Evolutionary conservation across 2,329 filamentous ascomycete genomes (phyloP), one percentile per base, ranked within the genome.

Genomic region (Microsporum audouinii): DNA sequence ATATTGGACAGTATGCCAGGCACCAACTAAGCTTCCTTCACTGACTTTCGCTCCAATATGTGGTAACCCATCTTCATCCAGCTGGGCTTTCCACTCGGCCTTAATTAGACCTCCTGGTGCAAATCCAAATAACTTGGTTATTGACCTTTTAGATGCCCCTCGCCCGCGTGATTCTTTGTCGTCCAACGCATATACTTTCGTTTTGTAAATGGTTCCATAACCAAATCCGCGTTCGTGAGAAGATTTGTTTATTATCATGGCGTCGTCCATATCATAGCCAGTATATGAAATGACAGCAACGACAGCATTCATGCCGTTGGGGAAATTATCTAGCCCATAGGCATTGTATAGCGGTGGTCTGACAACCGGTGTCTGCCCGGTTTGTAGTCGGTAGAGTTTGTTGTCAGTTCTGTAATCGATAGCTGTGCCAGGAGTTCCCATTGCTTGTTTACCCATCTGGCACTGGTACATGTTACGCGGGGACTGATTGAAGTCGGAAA

Each of bases 191-290:
- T 94, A 86, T 70, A 95, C 88, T 77, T 97, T 96, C 6, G 91
- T 95, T 79, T 99, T 99, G 82, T 96, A 99, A 68, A 99, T 91
- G 3, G 91, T 95, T 60, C 94, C 94, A 70, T 97, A 86, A 41
- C 91, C 92, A 70, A 99, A 97, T 12, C 94, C 94, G 67, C 94
- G 86, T 75, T 99, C 94, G 74, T 96, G 90, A 2, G 92, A 86
- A 23, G 91, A 96, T 74, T 97, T 97, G 80, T 97, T 97, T 72
- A 99, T 81, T 71, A 99, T 97, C 92, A 97, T 97, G 72, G 94
- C 94, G 77, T 99, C 94, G 80, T 99, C 94, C 94, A 99, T 99
- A 81, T 99, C 94, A 77, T 97, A 99, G 58, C 92, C 94, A 1
- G 92, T 97, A 75, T 99, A 99, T 0, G 92, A 96, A 65, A 99